These are phyloP conservation scores for Dillenia suffruticosa DNA, from an alignment of 164 flowering plant genomes.

Conservation along the genomic window DNA sequence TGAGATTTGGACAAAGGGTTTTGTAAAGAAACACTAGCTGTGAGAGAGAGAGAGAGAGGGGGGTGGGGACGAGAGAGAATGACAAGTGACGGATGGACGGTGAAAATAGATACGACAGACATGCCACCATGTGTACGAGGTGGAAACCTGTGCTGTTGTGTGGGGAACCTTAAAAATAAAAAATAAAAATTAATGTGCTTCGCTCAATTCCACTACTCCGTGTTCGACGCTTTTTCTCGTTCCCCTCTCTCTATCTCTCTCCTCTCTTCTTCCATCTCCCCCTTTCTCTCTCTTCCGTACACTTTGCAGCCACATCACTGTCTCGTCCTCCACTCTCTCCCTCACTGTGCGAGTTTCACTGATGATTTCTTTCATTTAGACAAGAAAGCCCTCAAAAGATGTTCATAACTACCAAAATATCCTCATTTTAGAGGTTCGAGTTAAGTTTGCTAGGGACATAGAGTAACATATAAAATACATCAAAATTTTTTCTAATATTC, in stretches of 20 bases:
- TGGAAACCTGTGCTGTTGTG: background rate
- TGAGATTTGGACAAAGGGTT: too few species aligned
- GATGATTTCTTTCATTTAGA: background rate
- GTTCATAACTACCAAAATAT: background rate
- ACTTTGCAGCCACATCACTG: conserved; percentile 6
- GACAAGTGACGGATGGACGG: too few species aligned
- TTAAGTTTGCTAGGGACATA: too few species aligned
- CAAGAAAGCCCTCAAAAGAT: background rate
- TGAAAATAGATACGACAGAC: too few species aligned
- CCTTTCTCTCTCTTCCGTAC: conserved; percentile 9
- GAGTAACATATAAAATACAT: too few species aligned
- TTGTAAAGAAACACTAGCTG: too few species aligned
- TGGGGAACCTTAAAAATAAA: too few species aligned
- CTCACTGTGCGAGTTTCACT: background rate
- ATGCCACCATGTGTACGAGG: background rate
- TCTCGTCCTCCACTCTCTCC: conserved; percentile 9
- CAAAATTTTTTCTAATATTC: too few species aligned
- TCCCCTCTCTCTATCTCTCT: background rate
- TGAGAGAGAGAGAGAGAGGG: too few species aligned
- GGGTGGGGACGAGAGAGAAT: too few species aligned
- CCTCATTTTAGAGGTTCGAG: too few species aligned
- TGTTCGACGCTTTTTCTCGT: conserved; percentile 11
- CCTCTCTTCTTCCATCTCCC: background rate
- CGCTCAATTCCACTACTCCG: conserved; percentile 5
- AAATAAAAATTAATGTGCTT: too few species aligned